Evolutionary conservation across 1,284 basidiomycete species (phyloP).

Genomic region (Sanghuangporus weigelae): DNA sequence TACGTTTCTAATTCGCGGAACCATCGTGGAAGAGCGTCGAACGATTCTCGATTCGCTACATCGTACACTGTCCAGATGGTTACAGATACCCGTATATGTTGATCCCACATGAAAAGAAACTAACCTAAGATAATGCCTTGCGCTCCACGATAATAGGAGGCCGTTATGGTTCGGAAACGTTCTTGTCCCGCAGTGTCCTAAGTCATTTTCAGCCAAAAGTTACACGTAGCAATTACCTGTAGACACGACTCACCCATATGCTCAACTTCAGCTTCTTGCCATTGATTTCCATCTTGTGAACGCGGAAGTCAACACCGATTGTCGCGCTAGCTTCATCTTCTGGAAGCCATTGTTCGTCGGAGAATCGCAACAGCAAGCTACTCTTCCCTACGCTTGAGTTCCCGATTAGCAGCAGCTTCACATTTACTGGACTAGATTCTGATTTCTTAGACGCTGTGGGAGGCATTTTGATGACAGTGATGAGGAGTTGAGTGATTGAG

Average conservation of each 20-base stretch:
- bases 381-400: constrained; percentile 93
- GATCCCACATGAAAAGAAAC: constrained; percentile 13
- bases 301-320: constrained; percentile 84
- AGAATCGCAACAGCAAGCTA: constrained; percentile 88
- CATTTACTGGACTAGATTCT: constrained; percentile 41
- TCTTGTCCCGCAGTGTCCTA: constrained; percentile 92
- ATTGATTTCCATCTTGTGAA: constrained; percentile 78
- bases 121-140: constrained; percentile 89
- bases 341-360: constrained; percentile 92
- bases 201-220: background rate
- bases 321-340: constrained; percentile 94
- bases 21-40: constrained; percentile 91
- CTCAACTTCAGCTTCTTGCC: constrained; percentile 77
- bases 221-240: background rate
- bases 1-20: constrained; percentile 94
- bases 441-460: background rate
- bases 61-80: constrained; percentile 73
- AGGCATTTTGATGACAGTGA: background rate
- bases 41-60: constrained; percentile 85
- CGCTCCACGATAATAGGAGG: constrained; percentile 88
- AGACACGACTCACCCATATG: constrained; percentile 59
- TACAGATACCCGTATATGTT: background rate
- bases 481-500: background rate
- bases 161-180: constrained; percentile 87
- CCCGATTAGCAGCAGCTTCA: constrained; percentile 73